A percentile compares a stretch with the other conserved stretches of the same genome.
phyloP scores from a whole-genome alignment of 2,329 filamentous ascomycete species.

The Alternaria rosae region DNA sequence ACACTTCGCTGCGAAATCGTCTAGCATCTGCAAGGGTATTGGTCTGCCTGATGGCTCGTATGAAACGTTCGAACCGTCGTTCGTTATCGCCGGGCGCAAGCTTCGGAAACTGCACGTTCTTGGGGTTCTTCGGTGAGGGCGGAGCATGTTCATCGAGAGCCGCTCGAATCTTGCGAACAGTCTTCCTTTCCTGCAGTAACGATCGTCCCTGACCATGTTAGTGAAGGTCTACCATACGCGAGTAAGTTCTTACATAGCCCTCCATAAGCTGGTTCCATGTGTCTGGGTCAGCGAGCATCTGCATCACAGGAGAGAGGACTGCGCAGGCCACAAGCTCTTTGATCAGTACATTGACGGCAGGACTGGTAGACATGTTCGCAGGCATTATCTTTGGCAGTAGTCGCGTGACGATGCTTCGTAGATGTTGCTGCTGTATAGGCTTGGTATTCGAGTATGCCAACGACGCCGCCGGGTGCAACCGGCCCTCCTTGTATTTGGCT shows the following conservation, averaged over 20 bases:
- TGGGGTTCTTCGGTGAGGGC: constrained; percentile 71
- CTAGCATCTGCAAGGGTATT: constrained; percentile 93
- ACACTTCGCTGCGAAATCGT: constrained; percentile 88
- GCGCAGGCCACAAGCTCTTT: constrained; percentile 92
- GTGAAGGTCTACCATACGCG: constrained; percentile 17
- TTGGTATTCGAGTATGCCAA: constrained; percentile 85
- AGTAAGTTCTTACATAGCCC: constrained; percentile 64
- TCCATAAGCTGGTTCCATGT: constrained; percentile 98
- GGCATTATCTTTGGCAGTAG: constrained; percentile 80
- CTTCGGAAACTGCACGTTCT: constrained; percentile 76
- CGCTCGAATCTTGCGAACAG: constrained; percentile 87
- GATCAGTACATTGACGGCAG: constrained; percentile 79
- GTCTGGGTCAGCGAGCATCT: constrained; percentile 86
- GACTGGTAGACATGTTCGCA: constrained; percentile 75
- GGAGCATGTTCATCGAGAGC: constrained; percentile 94
- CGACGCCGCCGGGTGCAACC: constrained; percentile 84
- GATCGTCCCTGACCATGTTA: constrained; percentile 67
- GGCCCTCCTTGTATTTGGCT: constrained; percentile 88
- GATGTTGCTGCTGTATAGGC: constrained; percentile 84
- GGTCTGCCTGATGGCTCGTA: constrained; percentile 85
- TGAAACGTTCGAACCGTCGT: constrained; percentile 91
- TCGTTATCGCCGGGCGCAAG: constrained; percentile 85
- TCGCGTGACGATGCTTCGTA: constrained; percentile 75
- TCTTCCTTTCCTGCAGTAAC: constrained; percentile 93
- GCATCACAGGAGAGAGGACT: constrained; percentile 82